These are phyloP conservation scores for Pichia gijzeniarum DNA, from an alignment of 805 yeast species.

Conservation along the genomic window DNA sequence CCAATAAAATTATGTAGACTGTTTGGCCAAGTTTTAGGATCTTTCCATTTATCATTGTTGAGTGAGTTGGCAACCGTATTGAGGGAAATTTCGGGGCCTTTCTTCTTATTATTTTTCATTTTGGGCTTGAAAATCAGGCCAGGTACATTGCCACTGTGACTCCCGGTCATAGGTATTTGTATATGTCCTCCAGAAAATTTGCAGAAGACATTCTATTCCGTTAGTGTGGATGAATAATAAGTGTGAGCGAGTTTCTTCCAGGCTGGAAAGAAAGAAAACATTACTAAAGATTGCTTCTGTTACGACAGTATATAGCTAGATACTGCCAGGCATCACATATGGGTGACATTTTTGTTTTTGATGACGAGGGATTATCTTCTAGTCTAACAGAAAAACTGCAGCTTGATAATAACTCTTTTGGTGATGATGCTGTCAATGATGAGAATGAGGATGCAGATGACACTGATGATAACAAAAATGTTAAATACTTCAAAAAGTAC, in stretches of 20 bases:
- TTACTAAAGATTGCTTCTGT: too few species aligned
- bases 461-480: constrained; percentile 1
- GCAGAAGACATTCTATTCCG: too few species aligned
- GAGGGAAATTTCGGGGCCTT: constrained; percentile 15
- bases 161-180: too few species aligned
- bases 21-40: constrained; percentile 47
- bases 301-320: background rate
- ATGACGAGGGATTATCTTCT: constrained; percentile 22
- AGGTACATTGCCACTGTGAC: background rate
- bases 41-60: constrained; percentile 14
- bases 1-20: constrained; percentile 45
- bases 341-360: constrained; percentile 26
- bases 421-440: background rate
- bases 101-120: background rate
- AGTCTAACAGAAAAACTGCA: constrained; percentile 4
- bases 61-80: constrained; percentile 17
- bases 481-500: constrained; percentile 22
- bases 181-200: too few species aligned
- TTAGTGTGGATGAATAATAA: too few species aligned
- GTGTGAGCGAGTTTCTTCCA: too few species aligned
- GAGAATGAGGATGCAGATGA: constrained; percentile 6
- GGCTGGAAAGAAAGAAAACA: background rate
- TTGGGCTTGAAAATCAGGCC: background rate
- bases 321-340: constrained; percentile 6
- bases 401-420: background rate